Percentiles rank a stretch among this genome's conserved stretches.
phyloP scores from a whole-genome alignment of 2,329 filamentous ascomycete genomes.

The Cladosporium sp. region DNA sequence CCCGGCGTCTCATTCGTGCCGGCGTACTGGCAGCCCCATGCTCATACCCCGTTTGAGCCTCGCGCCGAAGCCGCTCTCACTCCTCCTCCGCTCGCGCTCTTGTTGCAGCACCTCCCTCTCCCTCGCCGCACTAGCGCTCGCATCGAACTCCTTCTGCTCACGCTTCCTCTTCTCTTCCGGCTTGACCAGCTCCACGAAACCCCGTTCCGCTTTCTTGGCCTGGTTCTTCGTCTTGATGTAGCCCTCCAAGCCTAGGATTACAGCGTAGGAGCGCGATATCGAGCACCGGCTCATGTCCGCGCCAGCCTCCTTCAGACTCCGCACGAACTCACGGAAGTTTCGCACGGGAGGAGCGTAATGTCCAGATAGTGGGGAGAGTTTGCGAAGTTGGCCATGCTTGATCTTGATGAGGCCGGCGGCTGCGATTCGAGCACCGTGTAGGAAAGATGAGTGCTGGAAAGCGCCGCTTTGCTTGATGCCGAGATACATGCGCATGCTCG shows the following conservation, averaged over 20 bases:
- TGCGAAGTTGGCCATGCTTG: slow-evolving; percentile 71
- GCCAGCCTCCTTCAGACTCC: slow-evolving; percentile 64
- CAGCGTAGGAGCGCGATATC: slow-evolving; percentile 76
- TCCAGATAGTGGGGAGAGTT: slow-evolving; percentile 64
- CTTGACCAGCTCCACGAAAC: slow-evolving; percentile 56
- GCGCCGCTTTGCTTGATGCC: slow-evolving; percentile 85
- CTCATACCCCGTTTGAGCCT: not conserved
- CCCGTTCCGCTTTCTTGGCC: slow-evolving; percentile 54
- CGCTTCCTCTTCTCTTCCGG: slow-evolving; percentile 54
- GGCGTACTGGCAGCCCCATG: not conserved
- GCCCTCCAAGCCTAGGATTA: slow-evolving; percentile 76
- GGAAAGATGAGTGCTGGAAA: slow-evolving; percentile 87
- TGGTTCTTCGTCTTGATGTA: slow-evolving; percentile 67
- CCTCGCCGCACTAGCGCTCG: slow-evolving; percentile 57
- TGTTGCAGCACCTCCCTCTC: slow-evolving; percentile 50
- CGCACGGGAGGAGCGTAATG: slow-evolving; percentile 81
- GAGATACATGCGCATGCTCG: slow-evolving; percentile 77
- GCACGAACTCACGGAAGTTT: slow-evolving; percentile 80
- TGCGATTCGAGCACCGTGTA: slow-evolving; percentile 75
- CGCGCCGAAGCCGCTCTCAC: not conserved
- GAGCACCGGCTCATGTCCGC: slow-evolving; percentile 76
- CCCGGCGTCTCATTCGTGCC: not conserved
- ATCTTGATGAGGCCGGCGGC: slow-evolving; percentile 83
- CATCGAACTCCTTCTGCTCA: slow-evolving; percentile 50
- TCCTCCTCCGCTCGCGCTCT: slow-evolving; percentile 30